Base-by-base conservation (phyloP, 129 eudicot genomes). In the Solidago caesia region DNA sequence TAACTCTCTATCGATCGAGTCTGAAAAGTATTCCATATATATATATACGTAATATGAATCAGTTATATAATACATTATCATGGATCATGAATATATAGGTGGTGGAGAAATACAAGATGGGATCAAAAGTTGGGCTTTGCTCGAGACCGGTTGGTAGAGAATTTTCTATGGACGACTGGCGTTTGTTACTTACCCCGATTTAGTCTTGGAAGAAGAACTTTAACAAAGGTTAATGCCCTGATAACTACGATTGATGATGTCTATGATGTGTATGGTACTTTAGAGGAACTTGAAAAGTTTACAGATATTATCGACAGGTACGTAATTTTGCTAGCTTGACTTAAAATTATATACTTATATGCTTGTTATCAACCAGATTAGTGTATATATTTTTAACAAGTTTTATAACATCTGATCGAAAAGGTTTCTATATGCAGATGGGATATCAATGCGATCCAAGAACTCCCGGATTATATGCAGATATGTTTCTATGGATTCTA, bases 201-300 rank as follows among this genome's bases (percentile, higher is more conserved):
- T 42, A 51, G 52, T 11, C 1, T 2, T 4, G 79, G 64, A 72
- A 86, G 90, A 51, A 80, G 52, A 51, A 63, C 70, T 6, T 4
- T 71, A 56, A 74, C 79, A 33, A 74, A 80, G 63, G 48, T 70
- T 43, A 68, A 55, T 7, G 62, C 79, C 60, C 9, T 83, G 5
- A 64, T 78, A n/a, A 71, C 85, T 4, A 76, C 79, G 2, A 78
- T 83, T 13, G 90, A 86, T 47, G 90, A 86, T 79, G 63, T 75
- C 65, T 86, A 86, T 63, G 90, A 86, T 71, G 81, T 82, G 1
- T 83, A 64, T 49, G 87, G 87, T 57, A 80, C 83, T 6, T 55
- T 80, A 14, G 77, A 74, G 8, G 90, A 86, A 43, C 81, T 83
- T 55, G 76, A 80, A 55, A 56, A 44, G 15, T 83, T 86, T 46